Evolutionary conservation across 2,329 filamentous ascomycete genomes (phyloP).

Genomic region (Botrytis fragariae): DNA sequence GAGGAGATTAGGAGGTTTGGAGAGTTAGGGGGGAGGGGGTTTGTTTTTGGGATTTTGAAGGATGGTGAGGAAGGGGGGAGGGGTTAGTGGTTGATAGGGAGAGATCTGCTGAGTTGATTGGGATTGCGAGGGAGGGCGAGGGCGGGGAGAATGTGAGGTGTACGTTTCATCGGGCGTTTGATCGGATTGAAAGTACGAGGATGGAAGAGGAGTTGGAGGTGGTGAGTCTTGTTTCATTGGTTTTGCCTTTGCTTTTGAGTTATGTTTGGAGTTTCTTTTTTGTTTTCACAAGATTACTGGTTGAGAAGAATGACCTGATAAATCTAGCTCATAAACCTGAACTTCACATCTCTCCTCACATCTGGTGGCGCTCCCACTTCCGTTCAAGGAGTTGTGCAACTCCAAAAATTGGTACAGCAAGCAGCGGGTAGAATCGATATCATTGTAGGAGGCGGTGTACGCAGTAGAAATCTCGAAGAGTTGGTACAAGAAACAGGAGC

Average conservation of each 20-base stretch:
- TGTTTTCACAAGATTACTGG: neutral
- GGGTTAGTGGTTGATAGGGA: slow-evolving; percentile 40
- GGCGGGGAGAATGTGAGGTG: slow-evolving; percentile 44
- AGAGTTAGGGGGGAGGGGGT: slow-evolving; percentile 42
- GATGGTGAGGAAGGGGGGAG: slow-evolving; percentile 1
- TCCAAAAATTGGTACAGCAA: slow-evolving; percentile 38
- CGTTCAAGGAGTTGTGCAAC: slow-evolving; percentile 23
- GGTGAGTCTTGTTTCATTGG: slow-evolving; percentile 32
- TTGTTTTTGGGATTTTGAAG: slow-evolving; percentile 51
- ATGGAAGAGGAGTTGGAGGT: slow-evolving; percentile 31
- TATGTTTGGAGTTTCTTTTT: neutral
- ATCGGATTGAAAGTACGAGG: slow-evolving; percentile 35
- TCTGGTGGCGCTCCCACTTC: slow-evolving; percentile 42
- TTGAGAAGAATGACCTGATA: neutral
- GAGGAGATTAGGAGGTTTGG: slow-evolving; percentile 41
- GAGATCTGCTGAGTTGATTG: slow-evolving; percentile 45
- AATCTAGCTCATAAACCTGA: neutral
- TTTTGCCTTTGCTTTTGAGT: neutral
- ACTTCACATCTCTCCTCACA: slow-evolving; percentile 48
- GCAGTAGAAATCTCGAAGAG: slow-evolving; percentile 43
- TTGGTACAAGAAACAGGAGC: slow-evolving; percentile 36
- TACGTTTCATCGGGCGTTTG: slow-evolving; percentile 56
- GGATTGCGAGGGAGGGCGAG: slow-evolving; percentile 22
- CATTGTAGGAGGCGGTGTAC: slow-evolving; percentile 51
- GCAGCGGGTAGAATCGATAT: slow-evolving; percentile 41